A percentile compares a stretch with the other conserved stretches of the same genome.
phyloP scores from a whole-genome alignment of 768 basidiomycete species.

The Kwoniella pini region DNA sequence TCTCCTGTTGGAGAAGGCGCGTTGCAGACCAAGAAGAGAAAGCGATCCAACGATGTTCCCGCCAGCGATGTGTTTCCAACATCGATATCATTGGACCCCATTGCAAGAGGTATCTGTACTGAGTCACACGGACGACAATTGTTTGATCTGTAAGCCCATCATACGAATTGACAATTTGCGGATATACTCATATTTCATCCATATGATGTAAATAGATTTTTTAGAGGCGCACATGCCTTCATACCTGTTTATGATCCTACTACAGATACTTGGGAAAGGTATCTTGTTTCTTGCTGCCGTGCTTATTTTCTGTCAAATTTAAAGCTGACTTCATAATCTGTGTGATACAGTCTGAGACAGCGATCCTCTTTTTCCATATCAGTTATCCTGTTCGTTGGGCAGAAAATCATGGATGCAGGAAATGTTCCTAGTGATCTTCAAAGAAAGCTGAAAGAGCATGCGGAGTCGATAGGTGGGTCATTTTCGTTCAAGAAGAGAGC shows the following conservation, averaged over 20 bases:
- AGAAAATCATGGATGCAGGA: slow-evolving; percentile 24
- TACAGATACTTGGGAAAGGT: slow-evolving; percentile 41
- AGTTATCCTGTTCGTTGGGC: slow-evolving; percentile 19
- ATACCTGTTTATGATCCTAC: slow-evolving; percentile 44
- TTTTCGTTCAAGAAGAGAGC: not conserved
- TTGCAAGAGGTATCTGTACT: slow-evolving; percentile 30
- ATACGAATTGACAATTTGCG: not conserved
- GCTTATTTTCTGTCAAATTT: not conserved
- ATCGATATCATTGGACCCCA: slow-evolving; percentile 19
- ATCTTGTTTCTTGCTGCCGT: not conserved
- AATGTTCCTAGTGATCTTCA: slow-evolving; percentile 16
- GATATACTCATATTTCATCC: too few relatives aligned
- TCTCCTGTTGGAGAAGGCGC: too few relatives aligned
- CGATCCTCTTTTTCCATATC: slow-evolving; percentile 23
- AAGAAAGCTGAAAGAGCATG: slow-evolving; percentile 18
- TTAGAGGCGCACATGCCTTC: slow-evolving; percentile 32
- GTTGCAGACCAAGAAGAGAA: not conserved
- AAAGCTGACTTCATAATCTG: not conserved
- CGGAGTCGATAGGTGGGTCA: slow-evolving; percentile 22
- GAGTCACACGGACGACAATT: slow-evolving; percentile 29
- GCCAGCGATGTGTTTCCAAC: not conserved
- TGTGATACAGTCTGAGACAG: slow-evolving; percentile 15
- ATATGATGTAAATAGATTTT: slow-evolving; percentile 39
- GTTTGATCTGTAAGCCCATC: slow-evolving; percentile 35
- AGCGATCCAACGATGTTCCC: not conserved